A percentile compares a stretch with the other conserved stretches of the same genome.
phyloP scores from a whole-genome alignment of 495 filamentous ascomycete species.

The Astrothelium macrocarpum region DNA sequence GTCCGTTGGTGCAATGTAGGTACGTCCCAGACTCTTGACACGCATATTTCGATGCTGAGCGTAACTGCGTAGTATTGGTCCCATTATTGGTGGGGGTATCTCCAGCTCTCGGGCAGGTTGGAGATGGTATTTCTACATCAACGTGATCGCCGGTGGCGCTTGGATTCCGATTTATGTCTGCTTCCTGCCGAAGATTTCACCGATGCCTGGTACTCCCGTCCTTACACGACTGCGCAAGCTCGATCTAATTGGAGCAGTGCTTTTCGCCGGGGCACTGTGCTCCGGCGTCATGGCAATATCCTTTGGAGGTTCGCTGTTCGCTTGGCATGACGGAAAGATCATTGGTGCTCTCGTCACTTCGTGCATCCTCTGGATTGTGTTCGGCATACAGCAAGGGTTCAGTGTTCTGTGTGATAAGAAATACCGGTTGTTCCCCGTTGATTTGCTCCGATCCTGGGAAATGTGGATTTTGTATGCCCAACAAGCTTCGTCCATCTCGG shows the following conservation, averaged over 20 bases:
- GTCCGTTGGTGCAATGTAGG: neutral
- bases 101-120: neutral
- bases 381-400: neutral
- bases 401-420: neutral
- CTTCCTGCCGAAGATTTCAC: neutral
- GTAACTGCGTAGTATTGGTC: neutral
- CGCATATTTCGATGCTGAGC: neutral
- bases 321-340: neutral
- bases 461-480: neutral
- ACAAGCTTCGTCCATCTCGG: neutral
- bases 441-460: neutral
- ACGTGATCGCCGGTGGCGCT: neutral
- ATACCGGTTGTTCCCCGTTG: neutral
- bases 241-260: neutral
- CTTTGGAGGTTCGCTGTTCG: neutral
- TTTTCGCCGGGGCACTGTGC: neutral
- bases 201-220: neutral
- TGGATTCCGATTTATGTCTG: neutral
- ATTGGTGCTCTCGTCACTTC: neutral
- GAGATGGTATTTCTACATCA: neutral
- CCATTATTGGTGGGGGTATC: neutral
- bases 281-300: neutral
- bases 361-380: neutral
- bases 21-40: neutral
- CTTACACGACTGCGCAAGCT: neutral